Conservation (phyloP, 305 asterid species). For the Fraxinus greggii region DNA sequence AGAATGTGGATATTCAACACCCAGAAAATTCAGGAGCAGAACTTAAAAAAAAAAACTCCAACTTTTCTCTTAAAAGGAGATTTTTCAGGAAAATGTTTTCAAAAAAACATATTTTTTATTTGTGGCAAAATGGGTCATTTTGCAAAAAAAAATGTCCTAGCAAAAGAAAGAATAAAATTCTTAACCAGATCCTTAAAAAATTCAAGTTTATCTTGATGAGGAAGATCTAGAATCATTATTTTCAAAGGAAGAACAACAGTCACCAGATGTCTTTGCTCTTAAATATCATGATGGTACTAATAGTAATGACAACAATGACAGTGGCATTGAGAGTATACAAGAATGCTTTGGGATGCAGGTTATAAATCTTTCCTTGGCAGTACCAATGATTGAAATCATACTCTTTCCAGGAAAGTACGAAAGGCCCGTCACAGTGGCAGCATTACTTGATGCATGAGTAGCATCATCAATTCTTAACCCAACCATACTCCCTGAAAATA, state of each 20-base stretch:
- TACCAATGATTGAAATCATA: too few relatives aligned
- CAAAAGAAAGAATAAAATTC: not conserved
- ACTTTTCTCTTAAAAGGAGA: not conserved
- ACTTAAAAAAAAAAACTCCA: not conserved
- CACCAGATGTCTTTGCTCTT: not conserved
- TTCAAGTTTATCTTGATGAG: not conserved
- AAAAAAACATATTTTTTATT: not conserved
- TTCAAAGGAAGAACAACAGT: not conserved
- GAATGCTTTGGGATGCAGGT: too few relatives aligned
- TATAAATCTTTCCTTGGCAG: too few relatives aligned
- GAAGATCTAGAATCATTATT: not conserved
- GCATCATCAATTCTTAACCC: too few relatives aligned
- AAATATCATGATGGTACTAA: too few relatives aligned
- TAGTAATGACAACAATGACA: not conserved
- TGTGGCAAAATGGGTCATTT: not conserved
- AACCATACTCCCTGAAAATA: too few relatives aligned
- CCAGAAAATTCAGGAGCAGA: too few relatives aligned
- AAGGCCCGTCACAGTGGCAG: too few relatives aligned
- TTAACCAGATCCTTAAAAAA: not conserved
- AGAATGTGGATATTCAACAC: not conserved
- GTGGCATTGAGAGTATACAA: too few relatives aligned
- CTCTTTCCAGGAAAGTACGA: too few relatives aligned
- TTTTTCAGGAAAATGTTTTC: not conserved
- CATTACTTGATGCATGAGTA: too few relatives aligned
- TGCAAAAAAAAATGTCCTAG: not conserved